A percentile compares a stretch with the other conserved stretches of the same genome.
These are phyloP conservation scores for Sporothrix phasma DNA, from an alignment of 2,329 filamentous ascomycete genomes.

Conservation along the genomic window DNA sequence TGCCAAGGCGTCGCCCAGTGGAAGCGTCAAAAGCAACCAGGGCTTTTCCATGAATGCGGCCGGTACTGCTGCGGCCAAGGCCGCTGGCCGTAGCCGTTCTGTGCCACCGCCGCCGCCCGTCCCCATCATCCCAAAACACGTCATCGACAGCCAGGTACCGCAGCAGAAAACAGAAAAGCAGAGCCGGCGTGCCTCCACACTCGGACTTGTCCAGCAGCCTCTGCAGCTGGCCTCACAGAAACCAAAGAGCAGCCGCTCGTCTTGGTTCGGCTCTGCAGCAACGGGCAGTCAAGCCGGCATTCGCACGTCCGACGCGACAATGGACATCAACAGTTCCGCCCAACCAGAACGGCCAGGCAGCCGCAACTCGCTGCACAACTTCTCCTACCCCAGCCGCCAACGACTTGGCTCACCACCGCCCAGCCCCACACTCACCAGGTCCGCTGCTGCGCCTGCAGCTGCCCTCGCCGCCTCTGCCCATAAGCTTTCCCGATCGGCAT, in stretches of 20 bases:
- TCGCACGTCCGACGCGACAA: constrained; percentile 35
- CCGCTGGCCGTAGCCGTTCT: constrained; percentile 27
- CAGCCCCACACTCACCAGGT: constrained; percentile 4
- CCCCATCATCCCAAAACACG: constrained; percentile 55
- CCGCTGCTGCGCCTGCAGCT: not conserved
- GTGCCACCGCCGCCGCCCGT: constrained; percentile 53
- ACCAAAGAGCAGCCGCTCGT: constrained; percentile 30
- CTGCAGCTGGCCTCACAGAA: constrained; percentile 46
- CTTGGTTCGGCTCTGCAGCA: constrained; percentile 41
- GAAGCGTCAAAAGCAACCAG: not conserved
- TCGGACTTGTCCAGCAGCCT: constrained; percentile 23
- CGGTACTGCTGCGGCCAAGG: constrained; percentile 8
- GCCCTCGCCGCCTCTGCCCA: not conserved
- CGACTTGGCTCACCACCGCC: constrained; percentile 33
- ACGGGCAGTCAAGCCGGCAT: constrained; percentile 36
- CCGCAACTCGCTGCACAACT: constrained; percentile 44
- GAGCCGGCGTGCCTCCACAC: not conserved
- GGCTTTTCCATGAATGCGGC: constrained; percentile 4
- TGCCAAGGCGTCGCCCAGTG: not conserved
- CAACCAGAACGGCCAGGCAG: constrained; percentile 32
- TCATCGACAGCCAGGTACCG: constrained; percentile 17
- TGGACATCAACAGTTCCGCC: constrained; percentile 21
- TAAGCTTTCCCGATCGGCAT: constrained; percentile 3
- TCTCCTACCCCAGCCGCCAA: constrained; percentile 44
- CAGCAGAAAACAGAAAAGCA: not conserved